Percentiles rank a stretch among this genome's conserved stretches.
These are phyloP conservation scores for Mangifera indica DNA, from an alignment of 345 rosid species.

Conservation along the genomic window DNA sequence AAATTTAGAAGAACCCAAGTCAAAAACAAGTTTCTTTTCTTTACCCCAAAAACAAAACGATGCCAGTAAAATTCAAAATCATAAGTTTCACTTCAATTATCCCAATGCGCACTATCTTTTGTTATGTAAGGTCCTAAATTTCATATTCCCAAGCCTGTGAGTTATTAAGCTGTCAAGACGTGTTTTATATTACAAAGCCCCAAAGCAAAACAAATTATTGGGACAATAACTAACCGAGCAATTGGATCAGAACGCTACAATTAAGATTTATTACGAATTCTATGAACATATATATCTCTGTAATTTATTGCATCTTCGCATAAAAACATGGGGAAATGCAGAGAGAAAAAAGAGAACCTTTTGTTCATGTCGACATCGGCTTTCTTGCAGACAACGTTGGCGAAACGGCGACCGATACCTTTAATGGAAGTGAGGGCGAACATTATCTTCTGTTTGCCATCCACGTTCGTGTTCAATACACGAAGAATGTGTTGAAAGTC, in stretches of 20 bases:
- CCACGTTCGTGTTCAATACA: conserved; percentile 30
- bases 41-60: background rate
- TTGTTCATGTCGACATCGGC: conserved; percentile 50
- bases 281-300: background rate
- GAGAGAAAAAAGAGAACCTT: conserved; percentile 19
- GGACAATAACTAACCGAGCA: no score
- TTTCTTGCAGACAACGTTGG: conserved; percentile 47
- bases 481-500: conserved; percentile 47
- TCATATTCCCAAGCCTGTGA: background rate
- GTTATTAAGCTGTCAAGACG: no score
- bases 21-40: no score
- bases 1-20: background rate
- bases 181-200: no score
- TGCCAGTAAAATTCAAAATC: background rate
- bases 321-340: background rate
- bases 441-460: conserved; percentile 41
- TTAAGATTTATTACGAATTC: background rate
- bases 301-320: background rate
- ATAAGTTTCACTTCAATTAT: background rate
- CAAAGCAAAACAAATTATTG: no score
- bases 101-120: background rate
- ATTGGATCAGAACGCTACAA: no score
- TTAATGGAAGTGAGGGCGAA: conserved; percentile 44
- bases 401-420: conserved; percentile 42
- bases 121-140: background rate